Conservation (phyloP, 1,284 basidiomycete genomes). For the Baeospora myosura region DNA sequence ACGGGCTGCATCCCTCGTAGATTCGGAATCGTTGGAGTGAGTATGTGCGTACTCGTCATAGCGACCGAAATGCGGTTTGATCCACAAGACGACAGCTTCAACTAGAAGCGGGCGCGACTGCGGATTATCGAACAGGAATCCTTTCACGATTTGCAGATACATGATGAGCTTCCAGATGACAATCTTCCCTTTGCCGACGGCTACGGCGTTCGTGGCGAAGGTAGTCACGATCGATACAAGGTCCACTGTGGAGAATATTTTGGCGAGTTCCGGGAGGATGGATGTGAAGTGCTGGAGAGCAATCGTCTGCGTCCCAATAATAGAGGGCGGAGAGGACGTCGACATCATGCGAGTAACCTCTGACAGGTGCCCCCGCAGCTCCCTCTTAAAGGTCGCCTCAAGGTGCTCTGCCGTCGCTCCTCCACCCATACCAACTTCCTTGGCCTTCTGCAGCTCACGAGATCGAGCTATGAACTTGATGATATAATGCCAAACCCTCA, state of each 20-base stretch:
- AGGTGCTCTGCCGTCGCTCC: constrained; percentile 80
- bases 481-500: constrained; percentile 96
- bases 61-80: constrained; percentile 90
- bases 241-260: constrained; percentile 75
- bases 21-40: constrained; percentile 56
- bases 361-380: constrained; percentile 67
- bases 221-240: constrained; percentile 79
- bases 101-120: constrained; percentile 77
- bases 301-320: constrained; percentile 93
- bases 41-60: constrained; percentile 76
- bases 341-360: constrained; percentile 90
- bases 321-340: constrained; percentile 68
- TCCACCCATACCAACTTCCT: constrained; percentile 70
- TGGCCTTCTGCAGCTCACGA: constrained; percentile 79
- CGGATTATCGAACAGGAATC: constrained; percentile 80
- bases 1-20: constrained; percentile 64
- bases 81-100: constrained; percentile 86
- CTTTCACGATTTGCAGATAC: constrained; percentile 86
- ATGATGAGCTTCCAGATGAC: constrained; percentile 91
- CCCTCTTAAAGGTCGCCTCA: constrained; percentile 79
- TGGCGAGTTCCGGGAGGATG: constrained; percentile 80
- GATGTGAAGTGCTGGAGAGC: constrained; percentile 92
- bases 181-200: constrained; percentile 76
- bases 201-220: constrained; percentile 78
- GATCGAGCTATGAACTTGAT: constrained; percentile 91